Evolutionary conservation across 1,139 yeast species (phyloP).

Genomic region (Debaryomyces sp.): DNA sequence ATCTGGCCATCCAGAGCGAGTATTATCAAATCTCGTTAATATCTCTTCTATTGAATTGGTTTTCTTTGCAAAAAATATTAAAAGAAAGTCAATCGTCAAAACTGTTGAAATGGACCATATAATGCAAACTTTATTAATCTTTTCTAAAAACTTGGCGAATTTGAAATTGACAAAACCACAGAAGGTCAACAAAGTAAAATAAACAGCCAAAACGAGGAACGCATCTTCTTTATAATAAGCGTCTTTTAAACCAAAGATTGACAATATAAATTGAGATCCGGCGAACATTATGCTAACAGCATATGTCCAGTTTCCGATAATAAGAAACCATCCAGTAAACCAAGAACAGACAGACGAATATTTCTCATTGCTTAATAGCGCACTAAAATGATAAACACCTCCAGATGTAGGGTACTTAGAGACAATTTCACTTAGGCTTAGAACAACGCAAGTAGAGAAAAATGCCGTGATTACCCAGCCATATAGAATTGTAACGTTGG

Average conservation of each 20-base stretch:
- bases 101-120: slow-evolving; percentile 76
- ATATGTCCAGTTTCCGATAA: slow-evolving; percentile 78
- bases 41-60: slow-evolving; percentile 63
- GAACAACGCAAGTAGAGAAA: slow-evolving; percentile 62
- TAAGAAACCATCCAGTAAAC: slow-evolving; percentile 76
- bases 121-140: slow-evolving; percentile 66
- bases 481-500: slow-evolving; percentile 68
- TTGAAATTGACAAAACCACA: slow-evolving; percentile 66
- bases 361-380: slow-evolving; percentile 60
- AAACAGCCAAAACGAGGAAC: slow-evolving; percentile 57
- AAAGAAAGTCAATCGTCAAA: slow-evolving; percentile 63
- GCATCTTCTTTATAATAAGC: slow-evolving; percentile 60
- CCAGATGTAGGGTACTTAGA: slow-evolving; percentile 78
- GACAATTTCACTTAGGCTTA: slow-evolving; percentile 70
- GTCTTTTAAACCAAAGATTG: slow-evolving; percentile 63
- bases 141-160: slow-evolving; percentile 61
- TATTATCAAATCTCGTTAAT: slow-evolving; percentile 68
- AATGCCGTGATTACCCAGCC: slow-evolving; percentile 71
- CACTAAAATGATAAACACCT: slow-evolving; percentile 75
- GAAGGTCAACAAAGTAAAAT: slow-evolving; percentile 54
- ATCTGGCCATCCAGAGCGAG: slow-evolving; percentile 73
- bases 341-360: slow-evolving; percentile 62
- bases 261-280: slow-evolving; percentile 71
- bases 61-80: slow-evolving; percentile 60
- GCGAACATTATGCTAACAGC: slow-evolving; percentile 72